Evolutionary conservation across 2,329 filamentous ascomycete species (phyloP), one percentile per base, ranked within the genome.

Genomic region (Aspergillus hiratsukae): DNA sequence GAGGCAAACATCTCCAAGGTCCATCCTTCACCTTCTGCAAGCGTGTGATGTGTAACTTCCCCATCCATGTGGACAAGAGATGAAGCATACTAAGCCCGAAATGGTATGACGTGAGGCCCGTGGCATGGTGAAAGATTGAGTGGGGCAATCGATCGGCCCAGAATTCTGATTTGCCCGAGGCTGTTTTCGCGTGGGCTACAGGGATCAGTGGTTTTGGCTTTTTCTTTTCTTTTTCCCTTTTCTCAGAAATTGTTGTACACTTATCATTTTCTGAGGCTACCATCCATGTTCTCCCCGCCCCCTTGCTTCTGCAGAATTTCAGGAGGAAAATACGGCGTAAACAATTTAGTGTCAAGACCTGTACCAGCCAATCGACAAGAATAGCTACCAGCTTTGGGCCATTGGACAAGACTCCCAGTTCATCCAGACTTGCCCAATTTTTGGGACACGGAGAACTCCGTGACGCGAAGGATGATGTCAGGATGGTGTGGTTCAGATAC

Each of bases 141-240:
- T 23, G 23, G 21, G 40, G 7, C 37, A 29, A 5, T 29, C 8
- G 10, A 37, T 19, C 14, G 7, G 29, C 25, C 21, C 23, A 53
- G 37, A 10, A 29, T 25, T 51, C 11, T 27, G 19, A 48, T 45
- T 27, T 27, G 8, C 40, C 35, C 49, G 43, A 25, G 19, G 43
- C 23, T 21, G 40, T 19, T 54, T 58, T 61, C 61, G 62, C 61
- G 61, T 63, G 61, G 60, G 54, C 52, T 55, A 52, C 62, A 63
- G 59, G 59, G 62, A 61, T 64, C 50, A 58, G 58, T 60, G 43
- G 25, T 54, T 54, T 27, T 25, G 21, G 9, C 14, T 45, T 45
- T 10, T 25, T 45, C 23, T 19, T 25, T 10, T 3, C 3, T 19
- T 41, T 41, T 41, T 43, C 10, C 7, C 2, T 43, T 10, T 8